A percentile compares a stretch with the other conserved stretches of the same genome.
These are phyloP conservation scores for Calonectria pteridis DNA, from an alignment of 2,329 filamentous ascomycete genomes.

Conservation along the genomic window DNA sequence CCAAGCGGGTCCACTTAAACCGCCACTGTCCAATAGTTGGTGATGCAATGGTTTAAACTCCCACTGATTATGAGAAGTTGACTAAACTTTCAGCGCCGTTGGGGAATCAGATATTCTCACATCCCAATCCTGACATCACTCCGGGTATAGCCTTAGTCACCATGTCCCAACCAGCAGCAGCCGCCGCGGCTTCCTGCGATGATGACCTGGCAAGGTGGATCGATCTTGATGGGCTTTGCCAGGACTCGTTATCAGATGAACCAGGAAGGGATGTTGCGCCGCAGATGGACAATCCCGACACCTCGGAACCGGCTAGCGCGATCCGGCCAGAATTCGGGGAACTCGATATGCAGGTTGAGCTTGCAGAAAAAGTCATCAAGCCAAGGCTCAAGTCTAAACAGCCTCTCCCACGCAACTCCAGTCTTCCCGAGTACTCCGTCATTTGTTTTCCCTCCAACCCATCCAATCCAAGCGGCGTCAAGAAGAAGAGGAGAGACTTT, in stretches of 20 bases:
- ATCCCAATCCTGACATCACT: neutral
- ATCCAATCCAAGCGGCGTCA: slow-evolving; percentile 40
- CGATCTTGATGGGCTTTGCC: slow-evolving; percentile 40
- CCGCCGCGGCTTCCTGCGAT: slow-evolving; percentile 2
- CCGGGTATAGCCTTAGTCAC: slow-evolving; percentile 16
- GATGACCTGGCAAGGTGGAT: slow-evolving; percentile 42
- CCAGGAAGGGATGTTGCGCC: slow-evolving; percentile 25
- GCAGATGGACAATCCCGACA: slow-evolving; percentile 23
- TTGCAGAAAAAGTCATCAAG: slow-evolving; percentile 9
- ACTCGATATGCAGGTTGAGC: slow-evolving; percentile 2
- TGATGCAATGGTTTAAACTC: neutral
- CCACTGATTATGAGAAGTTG: neutral
- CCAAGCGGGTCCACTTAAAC: neutral
- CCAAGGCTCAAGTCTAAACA: slow-evolving; percentile 12
- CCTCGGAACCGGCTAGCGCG: slow-evolving; percentile 22
- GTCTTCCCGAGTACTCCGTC: slow-evolving; percentile 39
- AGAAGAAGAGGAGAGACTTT: slow-evolving; percentile 46
- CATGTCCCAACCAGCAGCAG: neutral
- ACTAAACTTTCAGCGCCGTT: slow-evolving; percentile 16
- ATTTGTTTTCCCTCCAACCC: slow-evolving; percentile 47
- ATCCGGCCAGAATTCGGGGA: neutral
- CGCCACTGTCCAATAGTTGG: slow-evolving; percentile 8
- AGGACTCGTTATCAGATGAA: slow-evolving; percentile 31
- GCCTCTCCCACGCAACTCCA: slow-evolving; percentile 18
- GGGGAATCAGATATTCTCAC: neutral